Evolutionary conservation across 805 yeast genomes (phyloP).

Genomic region (Candida dendrica): DNA sequence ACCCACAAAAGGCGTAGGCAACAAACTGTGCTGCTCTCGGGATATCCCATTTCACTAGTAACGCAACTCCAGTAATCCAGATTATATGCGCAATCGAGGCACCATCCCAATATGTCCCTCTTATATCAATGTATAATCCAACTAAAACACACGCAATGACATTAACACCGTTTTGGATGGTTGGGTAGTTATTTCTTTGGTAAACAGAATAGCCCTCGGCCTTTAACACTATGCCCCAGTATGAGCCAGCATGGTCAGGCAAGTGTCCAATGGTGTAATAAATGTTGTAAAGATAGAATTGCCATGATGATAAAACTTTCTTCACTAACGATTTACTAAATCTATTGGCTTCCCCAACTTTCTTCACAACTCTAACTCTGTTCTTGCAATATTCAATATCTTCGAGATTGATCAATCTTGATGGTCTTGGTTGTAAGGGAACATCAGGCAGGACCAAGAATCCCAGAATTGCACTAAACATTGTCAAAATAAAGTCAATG

Average conservation of each 20-base stretch:
- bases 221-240: slow-evolving; percentile 13
- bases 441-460: slow-evolving; percentile 57
- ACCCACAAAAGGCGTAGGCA: background rate
- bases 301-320: slow-evolving; percentile 45
- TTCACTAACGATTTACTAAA: slow-evolving; percentile 42
- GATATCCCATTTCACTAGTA: slow-evolving; percentile 2
- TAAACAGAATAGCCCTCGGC: slow-evolving; percentile 15
- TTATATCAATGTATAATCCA: slow-evolving; percentile 13
- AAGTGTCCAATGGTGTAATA: slow-evolving; percentile 9
- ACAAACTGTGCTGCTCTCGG: slow-evolving; percentile 1
- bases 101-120: slow-evolving; percentile 6
- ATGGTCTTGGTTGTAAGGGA: slow-evolving; percentile 42
- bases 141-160: slow-evolving; percentile 10
- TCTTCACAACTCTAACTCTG: slow-evolving; percentile 27
- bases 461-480: slow-evolving; percentile 50
- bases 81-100: background rate
- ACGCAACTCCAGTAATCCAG: background rate
- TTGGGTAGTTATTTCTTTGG: slow-evolving; percentile 17
- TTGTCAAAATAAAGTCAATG: slow-evolving; percentile 54
- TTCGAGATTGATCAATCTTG: slow-evolving; percentile 44
- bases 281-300: slow-evolving; percentile 26
- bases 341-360: slow-evolving; percentile 9
- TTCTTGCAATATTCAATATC: slow-evolving; percentile 45
- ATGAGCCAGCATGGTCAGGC: slow-evolving; percentile 8
- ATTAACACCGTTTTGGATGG: slow-evolving; percentile 14